Percentiles rank a stretch among this genome's conserved stretches.
These are phyloP conservation scores for Penicillium sp. DNA, from an alignment of 2,329 filamentous ascomycete genomes.

Conservation along the genomic window DNA sequence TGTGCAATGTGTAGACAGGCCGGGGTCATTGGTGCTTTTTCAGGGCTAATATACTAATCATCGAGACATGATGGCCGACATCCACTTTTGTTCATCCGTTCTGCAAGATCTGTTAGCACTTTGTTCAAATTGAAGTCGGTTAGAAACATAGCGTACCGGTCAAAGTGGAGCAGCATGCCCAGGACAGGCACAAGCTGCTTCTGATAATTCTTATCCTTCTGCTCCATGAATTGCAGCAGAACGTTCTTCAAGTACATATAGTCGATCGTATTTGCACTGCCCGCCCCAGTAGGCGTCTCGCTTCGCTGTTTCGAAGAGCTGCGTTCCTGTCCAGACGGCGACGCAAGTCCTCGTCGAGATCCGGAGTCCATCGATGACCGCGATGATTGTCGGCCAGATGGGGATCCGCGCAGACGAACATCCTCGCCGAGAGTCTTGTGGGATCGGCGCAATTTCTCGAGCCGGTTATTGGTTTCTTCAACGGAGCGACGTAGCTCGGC, in stretches of 20 bases:
- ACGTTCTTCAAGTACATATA: constrained; percentile 71
- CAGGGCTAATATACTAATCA: constrained; percentile 30
- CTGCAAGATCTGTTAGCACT: constrained; percentile 40
- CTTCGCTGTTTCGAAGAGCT: constrained; percentile 38
- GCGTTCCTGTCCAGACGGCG: constrained; percentile 49
- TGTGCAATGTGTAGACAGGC: too few relatives aligned
- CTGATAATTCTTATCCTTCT: constrained; percentile 70
- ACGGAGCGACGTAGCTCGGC: constrained; percentile 73
- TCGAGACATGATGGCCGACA: constrained; percentile 68
- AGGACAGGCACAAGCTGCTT: constrained; percentile 68
- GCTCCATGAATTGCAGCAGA: constrained; percentile 67
- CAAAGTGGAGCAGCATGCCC: constrained; percentile 69
- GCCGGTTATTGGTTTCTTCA: constrained; percentile 75
- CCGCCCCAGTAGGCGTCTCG: constrained; percentile 40
- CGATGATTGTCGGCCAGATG: constrained; percentile 56
- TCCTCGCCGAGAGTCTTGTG: constrained; percentile 66
- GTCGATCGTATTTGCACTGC: constrained; percentile 49
- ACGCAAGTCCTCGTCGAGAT: constrained; percentile 49
- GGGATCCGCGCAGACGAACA: constrained; percentile 50
- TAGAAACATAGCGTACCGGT: constrained; percentile 52
- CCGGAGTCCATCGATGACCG: constrained; percentile 64
- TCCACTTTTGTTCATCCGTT: constrained; percentile 85
- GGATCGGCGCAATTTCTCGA: constrained; percentile 78
- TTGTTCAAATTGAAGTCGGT: too few relatives aligned
- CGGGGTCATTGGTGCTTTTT: not conserved